Conservation (phyloP, 495 filamentous ascomycete genomes). For the Aspergillus cavernicola region DNA sequence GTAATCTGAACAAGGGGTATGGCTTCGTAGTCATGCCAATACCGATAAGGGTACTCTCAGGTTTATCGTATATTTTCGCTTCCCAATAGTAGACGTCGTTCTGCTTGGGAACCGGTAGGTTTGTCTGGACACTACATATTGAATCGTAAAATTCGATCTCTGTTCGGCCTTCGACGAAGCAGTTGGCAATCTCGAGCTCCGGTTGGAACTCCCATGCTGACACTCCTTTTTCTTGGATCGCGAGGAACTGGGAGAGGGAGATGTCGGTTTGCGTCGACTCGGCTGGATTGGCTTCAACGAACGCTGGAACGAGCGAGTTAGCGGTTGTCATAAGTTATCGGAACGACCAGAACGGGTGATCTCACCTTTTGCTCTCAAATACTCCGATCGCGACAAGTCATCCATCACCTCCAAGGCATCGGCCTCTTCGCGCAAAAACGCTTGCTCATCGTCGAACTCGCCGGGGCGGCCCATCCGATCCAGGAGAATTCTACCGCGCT, state of each 20-base stretch:
- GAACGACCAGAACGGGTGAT: neutral
- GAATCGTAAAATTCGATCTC: slow-evolving; percentile 99
- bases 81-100: slow-evolving; percentile 99
- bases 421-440: slow-evolving; percentile 85
- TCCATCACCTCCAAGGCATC: slow-evolving; percentile 95
- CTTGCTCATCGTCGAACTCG: slow-evolving; percentile 97
- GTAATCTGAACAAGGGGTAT: slow-evolving; percentile 90
- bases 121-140: slow-evolving; percentile 95
- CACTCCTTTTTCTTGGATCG: slow-evolving; percentile 98
- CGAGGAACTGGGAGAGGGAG: slow-evolving; percentile 92
- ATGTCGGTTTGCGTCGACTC: slow-evolving; percentile 96
- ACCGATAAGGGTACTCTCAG: slow-evolving; percentile 76
- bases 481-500: slow-evolving; percentile 82
- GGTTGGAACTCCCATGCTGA: slow-evolving; percentile 99
- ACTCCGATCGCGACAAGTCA: slow-evolving; percentile 84
- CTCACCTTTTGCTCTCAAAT: slow-evolving; percentile 91
- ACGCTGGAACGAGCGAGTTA: slow-evolving; percentile 55
- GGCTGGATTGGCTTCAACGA: slow-evolving; percentile 89
- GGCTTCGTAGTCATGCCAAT: slow-evolving; percentile 95
- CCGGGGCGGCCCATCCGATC: slow-evolving; percentile 91
- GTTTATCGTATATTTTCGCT: slow-evolving; percentile 96
- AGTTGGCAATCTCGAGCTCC: slow-evolving; percentile 96
- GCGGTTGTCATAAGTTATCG: neutral
- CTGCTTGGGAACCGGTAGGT: slow-evolving; percentile 93
- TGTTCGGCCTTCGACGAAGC: slow-evolving; percentile 92